Conservation (phyloP, 306 rosid genomes). For the Lathyrus sativus region DNA sequence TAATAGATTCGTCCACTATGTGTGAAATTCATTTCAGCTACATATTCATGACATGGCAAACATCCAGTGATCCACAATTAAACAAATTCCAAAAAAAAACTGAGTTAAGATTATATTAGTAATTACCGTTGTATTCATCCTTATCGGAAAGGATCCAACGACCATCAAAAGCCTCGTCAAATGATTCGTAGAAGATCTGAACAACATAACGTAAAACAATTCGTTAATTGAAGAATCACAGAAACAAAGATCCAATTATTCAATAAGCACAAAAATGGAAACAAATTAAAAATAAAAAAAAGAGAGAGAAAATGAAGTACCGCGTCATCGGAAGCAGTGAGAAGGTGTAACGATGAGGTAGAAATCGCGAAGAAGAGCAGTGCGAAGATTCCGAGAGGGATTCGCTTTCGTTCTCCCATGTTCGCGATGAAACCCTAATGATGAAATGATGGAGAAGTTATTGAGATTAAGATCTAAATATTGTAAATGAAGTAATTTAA, state of each 20-base stretch:
- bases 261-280: background rate
- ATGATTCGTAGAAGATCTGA: conserved; percentile 86
- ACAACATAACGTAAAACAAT: background rate
- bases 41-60: background rate
- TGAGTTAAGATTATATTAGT: background rate
- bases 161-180: conserved; percentile 72
- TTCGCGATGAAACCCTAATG: conserved; percentile 31
- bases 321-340: conserved; percentile 64
- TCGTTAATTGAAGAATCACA: background rate
- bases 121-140: conserved; percentile 65
- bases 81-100: conserved; percentile 6
- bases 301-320: conserved; percentile 11
- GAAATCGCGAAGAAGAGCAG: conserved; percentile 44
- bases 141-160: conserved; percentile 78
- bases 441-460: background rate
- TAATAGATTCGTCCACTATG: background rate
- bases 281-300: background rate
- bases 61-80: background rate
- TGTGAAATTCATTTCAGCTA: background rate
- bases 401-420: conserved; percentile 42
- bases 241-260: conserved; percentile 27
- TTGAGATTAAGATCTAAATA: background rate
- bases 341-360: conserved; percentile 50
- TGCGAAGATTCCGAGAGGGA: conserved; percentile 38
- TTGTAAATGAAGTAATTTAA: background rate